Conservation (phyloP, 176 grass and related monocot species). For the Aegilops sharonensis region DNA sequence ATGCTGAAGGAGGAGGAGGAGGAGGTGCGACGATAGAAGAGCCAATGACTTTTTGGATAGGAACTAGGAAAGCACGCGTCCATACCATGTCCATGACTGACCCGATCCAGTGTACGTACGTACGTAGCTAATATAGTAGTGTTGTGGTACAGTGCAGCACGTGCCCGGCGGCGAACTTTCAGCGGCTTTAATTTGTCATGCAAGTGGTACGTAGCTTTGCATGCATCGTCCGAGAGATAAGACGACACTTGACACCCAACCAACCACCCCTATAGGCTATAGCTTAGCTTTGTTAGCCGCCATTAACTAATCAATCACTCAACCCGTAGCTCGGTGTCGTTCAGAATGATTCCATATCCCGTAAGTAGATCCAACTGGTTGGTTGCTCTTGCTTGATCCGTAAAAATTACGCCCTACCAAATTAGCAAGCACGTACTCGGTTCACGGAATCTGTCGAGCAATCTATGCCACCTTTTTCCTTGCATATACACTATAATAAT, state of each 20-base stretch:
- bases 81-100: too few relatives aligned
- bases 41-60: neutral
- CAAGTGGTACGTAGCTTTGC: neutral
- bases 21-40: too few relatives aligned
- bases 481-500: too few relatives aligned
- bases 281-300: too few relatives aligned
- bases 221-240: neutral
- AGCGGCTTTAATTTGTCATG: neutral
- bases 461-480: too few relatives aligned
- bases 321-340: neutral
- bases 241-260: neutral
- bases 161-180: neutral
- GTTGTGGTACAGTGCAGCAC: neutral
- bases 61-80: neutral
- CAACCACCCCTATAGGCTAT: neutral
- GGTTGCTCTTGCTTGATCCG: too few relatives aligned
- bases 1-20: too few relatives aligned
- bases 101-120: neutral
- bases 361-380: too few relatives aligned
- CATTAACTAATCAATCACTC: neutral
- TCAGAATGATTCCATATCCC: neutral
- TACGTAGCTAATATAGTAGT: neutral
- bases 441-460: too few relatives aligned
- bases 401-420: too few relatives aligned
- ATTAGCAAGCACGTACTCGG: too few relatives aligned